These are phyloP conservation scores for Withania somnifera DNA, from an alignment of 305 asterid genomes.

Conservation along the genomic window DNA sequence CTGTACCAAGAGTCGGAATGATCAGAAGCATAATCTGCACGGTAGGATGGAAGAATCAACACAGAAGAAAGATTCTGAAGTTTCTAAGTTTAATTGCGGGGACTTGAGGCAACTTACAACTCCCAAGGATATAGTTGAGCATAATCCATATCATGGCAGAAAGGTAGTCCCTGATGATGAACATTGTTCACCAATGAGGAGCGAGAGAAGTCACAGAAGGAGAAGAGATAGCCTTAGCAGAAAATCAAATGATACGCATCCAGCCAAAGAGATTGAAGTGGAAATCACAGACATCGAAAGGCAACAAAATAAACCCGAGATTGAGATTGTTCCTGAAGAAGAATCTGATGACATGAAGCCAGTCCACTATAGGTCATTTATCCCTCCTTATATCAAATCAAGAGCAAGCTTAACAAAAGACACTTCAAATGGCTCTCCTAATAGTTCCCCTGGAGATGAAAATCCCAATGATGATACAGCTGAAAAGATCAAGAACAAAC, in stretches of 20 bases:
- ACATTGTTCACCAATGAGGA: background rate
- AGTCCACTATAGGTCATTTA: constrained; percentile 15
- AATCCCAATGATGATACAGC: background rate
- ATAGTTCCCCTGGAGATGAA: background rate
- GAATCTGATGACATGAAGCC: constrained; percentile 20
- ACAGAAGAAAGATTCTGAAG: constrained; percentile 9
- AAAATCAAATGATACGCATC: background rate
- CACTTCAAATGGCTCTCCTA: background rate
- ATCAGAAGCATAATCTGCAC: background rate
- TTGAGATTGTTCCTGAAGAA: constrained; percentile 9
- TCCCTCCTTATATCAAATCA: constrained; percentile 46
- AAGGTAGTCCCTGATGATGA: constrained; percentile 12
- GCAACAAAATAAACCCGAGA: constrained; percentile 9
- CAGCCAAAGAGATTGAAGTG: constrained; percentile 27
- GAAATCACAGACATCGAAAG: constrained; percentile 6
- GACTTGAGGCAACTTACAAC: background rate
- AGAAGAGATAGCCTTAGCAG: background rate
- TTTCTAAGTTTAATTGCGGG: background rate
- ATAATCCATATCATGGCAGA: constrained; percentile 4
- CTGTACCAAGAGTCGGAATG: constrained; percentile 4
- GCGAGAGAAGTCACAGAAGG: background rate
- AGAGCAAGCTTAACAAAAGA: constrained; percentile 4
- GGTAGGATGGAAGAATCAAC: constrained; percentile 7
- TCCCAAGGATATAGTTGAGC: constrained; percentile 6
- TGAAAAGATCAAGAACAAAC: constrained; percentile 13